These are phyloP conservation scores for Termitomyces sp. DNA, from an alignment of 768 basidiomycete species.

Conservation along the genomic window DNA sequence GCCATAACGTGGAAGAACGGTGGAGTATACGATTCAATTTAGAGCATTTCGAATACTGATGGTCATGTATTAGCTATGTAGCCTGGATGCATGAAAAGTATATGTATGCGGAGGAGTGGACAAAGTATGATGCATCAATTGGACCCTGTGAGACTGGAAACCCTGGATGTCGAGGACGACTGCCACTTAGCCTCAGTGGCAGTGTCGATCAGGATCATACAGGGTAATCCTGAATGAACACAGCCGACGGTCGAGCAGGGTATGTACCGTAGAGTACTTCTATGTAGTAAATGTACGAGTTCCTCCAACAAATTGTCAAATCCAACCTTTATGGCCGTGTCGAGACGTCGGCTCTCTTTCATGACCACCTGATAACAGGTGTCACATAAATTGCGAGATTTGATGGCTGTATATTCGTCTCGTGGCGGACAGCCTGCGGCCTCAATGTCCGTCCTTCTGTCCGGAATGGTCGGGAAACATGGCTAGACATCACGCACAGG, in stretches of 20 bases:
- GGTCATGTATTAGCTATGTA: neutral
- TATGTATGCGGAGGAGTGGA: neutral
- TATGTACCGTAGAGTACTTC: neutral
- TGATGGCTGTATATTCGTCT: constrained; percentile 3
- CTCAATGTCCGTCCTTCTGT: neutral
- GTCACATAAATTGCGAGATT: neutral
- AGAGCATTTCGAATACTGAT: neutral
- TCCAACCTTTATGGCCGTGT: neutral
- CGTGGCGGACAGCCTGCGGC: neutral
- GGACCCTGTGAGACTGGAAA: constrained; percentile 7
- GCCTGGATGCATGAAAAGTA: neutral
- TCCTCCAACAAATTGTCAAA: neutral
- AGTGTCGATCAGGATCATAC: constrained; percentile 15
- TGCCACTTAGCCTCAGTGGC: constrained; percentile 7
- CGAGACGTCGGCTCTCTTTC: neutral
- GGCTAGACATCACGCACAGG: neutral
- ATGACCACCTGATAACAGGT: neutral
- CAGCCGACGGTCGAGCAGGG: constrained; percentile 14
- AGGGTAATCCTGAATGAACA: constrained; percentile 3
- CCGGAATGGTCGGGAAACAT: constrained; percentile 2
- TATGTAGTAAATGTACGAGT: neutral
- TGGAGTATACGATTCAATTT: neutral
- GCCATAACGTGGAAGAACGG: neutral
- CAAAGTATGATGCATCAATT: constrained; percentile 4
- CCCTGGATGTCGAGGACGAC: constrained; percentile 9